phyloP scores from a whole-genome alignment of 2,329 filamentous ascomycete species.

The Alternaria panax region DNA sequence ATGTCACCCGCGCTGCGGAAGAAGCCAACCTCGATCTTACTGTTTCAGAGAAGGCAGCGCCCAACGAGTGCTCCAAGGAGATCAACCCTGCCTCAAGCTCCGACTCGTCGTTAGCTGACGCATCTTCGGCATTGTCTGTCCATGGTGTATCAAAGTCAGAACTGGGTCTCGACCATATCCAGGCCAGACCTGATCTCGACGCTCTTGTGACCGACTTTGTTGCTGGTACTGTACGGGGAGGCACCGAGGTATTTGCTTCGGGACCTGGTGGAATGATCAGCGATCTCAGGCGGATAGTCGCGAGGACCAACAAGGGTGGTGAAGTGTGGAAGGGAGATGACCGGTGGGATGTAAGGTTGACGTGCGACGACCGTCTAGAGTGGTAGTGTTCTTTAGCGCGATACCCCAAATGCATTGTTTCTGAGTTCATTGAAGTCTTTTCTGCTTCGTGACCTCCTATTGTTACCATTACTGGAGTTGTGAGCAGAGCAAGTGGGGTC shows the following conservation, averaged over 20 bases:
- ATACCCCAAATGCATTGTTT: slow-evolving; percentile 29
- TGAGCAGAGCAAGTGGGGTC: not conserved
- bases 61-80: slow-evolving; percentile 29
- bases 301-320: slow-evolving; percentile 38
- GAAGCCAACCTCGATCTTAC: slow-evolving; percentile 25
- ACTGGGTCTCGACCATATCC: slow-evolving; percentile 33
- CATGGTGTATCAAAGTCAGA: slow-evolving; percentile 42
- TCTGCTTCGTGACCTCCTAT: not conserved
- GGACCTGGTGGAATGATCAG: slow-evolving; percentile 45
- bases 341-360: slow-evolving; percentile 40
- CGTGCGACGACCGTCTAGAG: slow-evolving; percentile 44
- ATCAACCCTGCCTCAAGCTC: slow-evolving; percentile 28
- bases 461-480: not conserved
- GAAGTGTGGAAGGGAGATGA: slow-evolving; percentile 46
- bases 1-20: slow-evolving; percentile 41
- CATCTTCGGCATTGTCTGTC: slow-evolving; percentile 35
- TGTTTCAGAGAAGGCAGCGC: slow-evolving; percentile 28
- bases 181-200: slow-evolving; percentile 33
- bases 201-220: slow-evolving; percentile 34
- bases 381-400: slow-evolving; percentile 34
- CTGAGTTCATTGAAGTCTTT: not conserved
- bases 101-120: slow-evolving; percentile 26
- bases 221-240: slow-evolving; percentile 29
- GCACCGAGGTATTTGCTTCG: slow-evolving; percentile 43
- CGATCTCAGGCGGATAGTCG: slow-evolving; percentile 43